These are phyloP conservation scores for Coprinellus aureogranulatus DNA, from an alignment of 768 basidiomycete genomes.

Conservation along the genomic window DNA sequence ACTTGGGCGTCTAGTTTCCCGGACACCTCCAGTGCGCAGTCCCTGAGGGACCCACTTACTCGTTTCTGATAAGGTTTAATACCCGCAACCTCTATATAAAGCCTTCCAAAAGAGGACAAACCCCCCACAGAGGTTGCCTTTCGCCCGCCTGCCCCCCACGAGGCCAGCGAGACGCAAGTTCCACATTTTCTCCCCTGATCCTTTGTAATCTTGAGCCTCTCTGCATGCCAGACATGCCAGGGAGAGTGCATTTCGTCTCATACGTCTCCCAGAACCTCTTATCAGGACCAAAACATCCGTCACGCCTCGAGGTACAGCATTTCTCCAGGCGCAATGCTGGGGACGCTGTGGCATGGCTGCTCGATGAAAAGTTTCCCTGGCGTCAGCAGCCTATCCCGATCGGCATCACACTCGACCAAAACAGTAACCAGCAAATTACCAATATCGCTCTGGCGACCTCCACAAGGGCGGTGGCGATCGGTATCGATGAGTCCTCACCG, in stretches of 20 bases:
- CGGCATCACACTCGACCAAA: slow-evolving; percentile 11
- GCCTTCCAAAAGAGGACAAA: too few species aligned
- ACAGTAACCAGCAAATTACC: neutral
- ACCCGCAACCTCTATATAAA: neutral
- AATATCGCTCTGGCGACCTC: neutral
- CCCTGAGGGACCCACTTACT: too few species aligned
- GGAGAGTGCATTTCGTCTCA: neutral
- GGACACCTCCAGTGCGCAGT: too few species aligned
- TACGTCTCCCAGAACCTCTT: neutral
- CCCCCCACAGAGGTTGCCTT: neutral
- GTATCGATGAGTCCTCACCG: neutral
- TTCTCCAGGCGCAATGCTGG: slow-evolving; percentile 7
- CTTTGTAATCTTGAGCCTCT: neutral
- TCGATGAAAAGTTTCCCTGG: neutral
- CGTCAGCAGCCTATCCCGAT: neutral
- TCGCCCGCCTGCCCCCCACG: neutral
- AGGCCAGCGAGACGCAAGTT: neutral
- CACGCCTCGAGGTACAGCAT: slow-evolving; percentile 3
- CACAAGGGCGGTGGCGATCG: neutral
- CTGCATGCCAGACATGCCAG: too few species aligned
- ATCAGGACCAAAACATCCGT: slow-evolving; percentile 3
- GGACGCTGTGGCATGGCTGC: slow-evolving; percentile 8
- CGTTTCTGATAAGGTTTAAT: neutral
- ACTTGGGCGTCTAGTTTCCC: too few species aligned
- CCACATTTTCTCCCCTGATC: neutral